Evolutionary conservation across 441 rosid species (phyloP), one percentile per base, ranked within the genome.

Genomic region (Croton setiger): DNA sequence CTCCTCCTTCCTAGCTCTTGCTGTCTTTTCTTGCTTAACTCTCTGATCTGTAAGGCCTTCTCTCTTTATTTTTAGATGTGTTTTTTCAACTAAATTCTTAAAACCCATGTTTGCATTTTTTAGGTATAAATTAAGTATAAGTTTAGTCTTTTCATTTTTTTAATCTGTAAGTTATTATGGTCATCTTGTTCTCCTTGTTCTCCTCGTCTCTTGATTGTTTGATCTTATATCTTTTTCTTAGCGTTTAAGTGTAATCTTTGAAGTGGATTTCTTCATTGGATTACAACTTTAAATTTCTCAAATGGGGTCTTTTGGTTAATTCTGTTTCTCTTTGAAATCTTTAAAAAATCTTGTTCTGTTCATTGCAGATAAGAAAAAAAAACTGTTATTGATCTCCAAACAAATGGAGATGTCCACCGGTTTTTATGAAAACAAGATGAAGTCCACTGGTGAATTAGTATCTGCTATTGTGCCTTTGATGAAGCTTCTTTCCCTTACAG

Each of bases 401-500:
- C 18, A 4, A 13, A 55, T 0, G 59, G 81, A 73, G 73, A 90
- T 84, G 96, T 67, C 67, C 49, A 49, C 74, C 41, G 82, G 60
- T 56, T 12, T 81, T 10, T 62, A 63, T 51, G 76, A 60, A 31
- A 66, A 57, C 15, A 45, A 45, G 60, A 45, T 87, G 74, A 73
- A 44, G 41, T 74, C 87, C 48, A 72, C 78, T 48, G 75, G 77
- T 49, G 78, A 62, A 52, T 66, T 87, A 41, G 76, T 79, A 27
- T 84, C 85, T 64, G 91, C 88, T 15, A 80, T 85, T 5, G 71
- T 89, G 21, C 98, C 93, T 43, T 78, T 91, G 75, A 35, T 89
- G 92, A 91, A 93, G 75, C 88, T 89, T 52, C 76, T 91, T 45
- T 83, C 79, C 66, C 87, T 93, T 47, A 83, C 91, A 1, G 72